Evolutionary conservation across 495 filamentous ascomycete species (phyloP).

Genomic region (Talaromyces nanjingensis): DNA sequence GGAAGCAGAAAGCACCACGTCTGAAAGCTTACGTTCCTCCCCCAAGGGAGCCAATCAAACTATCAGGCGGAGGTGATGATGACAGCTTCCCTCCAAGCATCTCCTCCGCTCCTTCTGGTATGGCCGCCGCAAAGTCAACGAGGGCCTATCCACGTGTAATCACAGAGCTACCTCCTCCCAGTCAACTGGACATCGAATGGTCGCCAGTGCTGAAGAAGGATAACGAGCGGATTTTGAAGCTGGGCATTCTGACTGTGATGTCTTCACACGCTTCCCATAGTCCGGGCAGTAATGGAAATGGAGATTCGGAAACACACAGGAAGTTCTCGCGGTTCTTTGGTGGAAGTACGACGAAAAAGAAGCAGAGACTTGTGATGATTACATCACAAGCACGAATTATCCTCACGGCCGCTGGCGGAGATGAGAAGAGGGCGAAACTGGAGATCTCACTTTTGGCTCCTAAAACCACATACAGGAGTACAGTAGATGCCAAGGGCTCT

Average conservation of each 20-base stretch:
- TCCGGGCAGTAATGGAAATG: constrained; percentile 57
- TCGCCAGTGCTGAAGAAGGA: constrained; percentile 85
- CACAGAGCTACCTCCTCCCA: constrained; percentile 91
- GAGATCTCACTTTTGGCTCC: constrained; percentile 73
- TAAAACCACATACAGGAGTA: constrained; percentile 69
- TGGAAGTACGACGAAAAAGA: constrained; percentile 81
- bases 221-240: constrained; percentile 91
- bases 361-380: constrained; percentile 90
- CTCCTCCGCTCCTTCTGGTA: constrained; percentile 39
- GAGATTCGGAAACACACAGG: constrained; percentile 58
- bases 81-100: constrained; percentile 43
- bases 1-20: constrained; percentile 86
- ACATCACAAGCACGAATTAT: constrained; percentile 86
- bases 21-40: constrained; percentile 82
- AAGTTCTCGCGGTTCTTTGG: constrained; percentile 92
- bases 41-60: constrained; percentile 71
- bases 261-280: constrained; percentile 64
- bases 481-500: constrained; percentile 74
- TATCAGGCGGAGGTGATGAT: constrained; percentile 52
- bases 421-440: constrained; percentile 90
- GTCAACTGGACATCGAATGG: constrained; percentile 98
- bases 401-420: constrained; percentile 84
- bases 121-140: constrained; percentile 8
- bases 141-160: constrained; percentile 73
- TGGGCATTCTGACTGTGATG: constrained; percentile 81